Base-by-base conservation (phyloP, 768 basidiomycete species). In the Rickenella mellea region DNA sequence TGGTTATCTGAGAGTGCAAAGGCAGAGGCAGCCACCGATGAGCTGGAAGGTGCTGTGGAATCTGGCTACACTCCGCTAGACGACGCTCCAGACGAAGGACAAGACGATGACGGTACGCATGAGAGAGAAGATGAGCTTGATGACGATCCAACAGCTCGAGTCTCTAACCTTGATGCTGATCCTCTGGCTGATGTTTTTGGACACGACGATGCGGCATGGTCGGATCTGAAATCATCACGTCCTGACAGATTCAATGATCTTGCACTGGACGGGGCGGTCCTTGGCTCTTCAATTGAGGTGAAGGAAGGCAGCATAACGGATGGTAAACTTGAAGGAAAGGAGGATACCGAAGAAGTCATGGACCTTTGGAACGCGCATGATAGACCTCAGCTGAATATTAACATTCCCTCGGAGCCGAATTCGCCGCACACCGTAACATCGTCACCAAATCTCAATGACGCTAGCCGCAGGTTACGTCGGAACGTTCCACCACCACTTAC, bases 171-270 rank as follows among this genome's bases (percentile, higher is more conserved):
- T 40, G 58, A 55, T 43, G 57, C 53, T 43, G 77, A 83, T 54
- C 77, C 76, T 17, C 62, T 81, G 21, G 65, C 58, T 7, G 78
- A 81, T 48, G 68, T 81, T 6, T 82, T 81, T 60, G 78, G 80
- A 35, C 68, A 69, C n/a, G 80, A 81, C 55, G 73, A 65, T 47
- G 73, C 80, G 48, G 70, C 73, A 1, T 80, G 80, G 79, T 63
- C 66, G 44, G 73, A 74, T 39, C 65, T 82, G 38, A 74, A 55
- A 42, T 41, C 51, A 49, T 58, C 45, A 51, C 58, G 50, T 45
- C 47, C 35, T 44, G 55, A 7, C 21, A 49, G 26, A 66, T 74
- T 51, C 1, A 68, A 78, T 47, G 57, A 74, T 19, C 65, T 80
- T 7, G 71, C 74, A 12, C 57, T 80, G 33, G 72, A 71, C 44